Evolutionary conservation across 129 eudicot species (phyloP).

Genomic region (Cynara cardunculus): DNA sequence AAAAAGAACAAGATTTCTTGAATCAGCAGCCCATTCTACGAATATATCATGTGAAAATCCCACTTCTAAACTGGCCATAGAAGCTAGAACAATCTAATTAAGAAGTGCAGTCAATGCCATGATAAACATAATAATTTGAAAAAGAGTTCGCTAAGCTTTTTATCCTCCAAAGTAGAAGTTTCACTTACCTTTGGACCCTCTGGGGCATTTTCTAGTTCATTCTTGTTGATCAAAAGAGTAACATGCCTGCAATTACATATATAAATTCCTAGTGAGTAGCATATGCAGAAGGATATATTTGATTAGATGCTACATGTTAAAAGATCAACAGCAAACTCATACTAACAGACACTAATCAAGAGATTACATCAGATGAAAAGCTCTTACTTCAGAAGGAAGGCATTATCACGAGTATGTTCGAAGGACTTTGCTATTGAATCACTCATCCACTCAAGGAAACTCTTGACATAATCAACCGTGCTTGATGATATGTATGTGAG

Average conservation of each 20-base stretch:
- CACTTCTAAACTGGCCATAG: constrained; percentile 95
- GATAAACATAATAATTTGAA: background rate
- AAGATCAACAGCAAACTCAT: background rate
- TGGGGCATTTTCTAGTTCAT: constrained; percentile 77
- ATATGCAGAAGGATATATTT: background rate
- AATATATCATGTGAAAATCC: constrained; percentile 96
- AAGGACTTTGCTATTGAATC: constrained; percentile 94
- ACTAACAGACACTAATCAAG: background rate
- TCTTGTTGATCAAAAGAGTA: constrained; percentile 67
- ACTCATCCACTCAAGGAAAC: constrained; percentile 98
- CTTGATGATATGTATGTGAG: constrained; percentile 90
- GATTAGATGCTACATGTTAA: background rate
- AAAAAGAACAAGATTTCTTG: constrained; percentile 81
- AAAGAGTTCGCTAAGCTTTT: background rate
- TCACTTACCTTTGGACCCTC: constrained; percentile 81
- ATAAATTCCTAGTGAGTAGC: background rate
- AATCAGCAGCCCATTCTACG: constrained; percentile 92
- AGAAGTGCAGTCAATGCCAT: constrained; percentile 9
- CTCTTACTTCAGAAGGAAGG: constrained; percentile 80
- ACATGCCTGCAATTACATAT: constrained; percentile 60
- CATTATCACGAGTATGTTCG: constrained; percentile 91
- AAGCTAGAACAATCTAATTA: constrained; percentile 77
- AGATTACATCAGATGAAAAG: constrained; percentile 13
- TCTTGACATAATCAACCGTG: constrained; percentile 87
- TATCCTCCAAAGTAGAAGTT: constrained; percentile 4